These are phyloP conservation scores for Aspergillus indologenus DNA, from an alignment of 495 filamentous ascomycete genomes.

Conservation along the genomic window DNA sequence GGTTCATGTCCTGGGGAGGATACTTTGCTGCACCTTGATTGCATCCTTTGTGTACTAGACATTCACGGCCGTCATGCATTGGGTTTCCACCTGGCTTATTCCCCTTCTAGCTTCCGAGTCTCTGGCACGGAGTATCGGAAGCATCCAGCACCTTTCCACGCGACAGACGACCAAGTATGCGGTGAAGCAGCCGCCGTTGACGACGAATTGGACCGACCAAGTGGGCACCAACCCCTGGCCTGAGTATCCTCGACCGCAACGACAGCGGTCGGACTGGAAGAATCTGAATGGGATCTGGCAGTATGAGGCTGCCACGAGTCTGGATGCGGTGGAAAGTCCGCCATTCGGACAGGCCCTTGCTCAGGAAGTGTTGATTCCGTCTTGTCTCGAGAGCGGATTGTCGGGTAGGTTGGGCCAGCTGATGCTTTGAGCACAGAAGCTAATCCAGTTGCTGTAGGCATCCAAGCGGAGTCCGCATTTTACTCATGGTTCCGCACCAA, in stretches of 20 bases:
- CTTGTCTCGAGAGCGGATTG: conserved; percentile 59
- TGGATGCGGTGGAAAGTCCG: conserved; percentile 38
- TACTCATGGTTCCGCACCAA: conserved; percentile 61
- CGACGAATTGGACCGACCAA: conserved; percentile 60
- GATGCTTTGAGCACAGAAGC: background rate
- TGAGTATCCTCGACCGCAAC: conserved; percentile 62
- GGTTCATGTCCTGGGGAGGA: background rate
- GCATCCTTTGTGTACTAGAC: background rate
- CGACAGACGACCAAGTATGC: conserved; percentile 19
- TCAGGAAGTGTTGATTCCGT: conserved; percentile 57
- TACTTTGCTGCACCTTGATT: background rate
- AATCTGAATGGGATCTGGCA: conserved; percentile 66
- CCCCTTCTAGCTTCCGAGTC: background rate
- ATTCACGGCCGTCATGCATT: background rate
- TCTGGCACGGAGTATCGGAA: conserved; percentile 2
- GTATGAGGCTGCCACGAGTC: conserved; percentile 46
- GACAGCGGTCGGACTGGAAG: conserved; percentile 57
- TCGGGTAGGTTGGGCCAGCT: conserved; percentile 34
- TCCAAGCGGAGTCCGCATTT: conserved; percentile 45
- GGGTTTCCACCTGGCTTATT: background rate
- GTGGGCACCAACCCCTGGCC: conserved; percentile 64
- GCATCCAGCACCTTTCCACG: background rate
- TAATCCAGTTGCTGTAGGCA: conserved; percentile 32
- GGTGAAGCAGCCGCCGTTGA: conserved; percentile 44
- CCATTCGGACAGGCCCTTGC: conserved; percentile 40